Evolutionary conservation across 2,329 filamentous ascomycete genomes (phyloP).

Genomic region (Trichoderma hamatum): DNA sequence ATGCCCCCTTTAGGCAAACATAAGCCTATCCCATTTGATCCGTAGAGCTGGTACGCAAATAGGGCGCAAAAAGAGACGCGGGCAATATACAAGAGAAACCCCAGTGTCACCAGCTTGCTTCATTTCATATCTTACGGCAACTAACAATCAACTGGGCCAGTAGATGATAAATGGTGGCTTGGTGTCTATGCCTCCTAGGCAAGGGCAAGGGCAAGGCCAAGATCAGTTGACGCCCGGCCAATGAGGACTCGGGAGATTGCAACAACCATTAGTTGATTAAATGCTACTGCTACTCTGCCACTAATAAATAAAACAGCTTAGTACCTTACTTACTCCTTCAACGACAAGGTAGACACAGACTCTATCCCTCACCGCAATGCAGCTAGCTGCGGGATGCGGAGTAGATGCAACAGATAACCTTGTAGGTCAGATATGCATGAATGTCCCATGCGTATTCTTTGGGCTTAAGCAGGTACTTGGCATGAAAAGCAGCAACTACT

Average conservation of each 20-base stretch:
- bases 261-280: not conserved
- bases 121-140: not conserved
- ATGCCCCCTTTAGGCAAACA: slow-evolving; percentile 15
- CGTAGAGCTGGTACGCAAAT: not conserved
- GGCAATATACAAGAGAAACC: not conserved
- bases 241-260: not conserved
- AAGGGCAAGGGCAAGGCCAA: not conserved
- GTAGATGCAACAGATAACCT: not conserved
- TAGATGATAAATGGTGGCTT: not conserved
- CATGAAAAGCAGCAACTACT: not conserved
- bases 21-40: not conserved
- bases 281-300: not conserved
- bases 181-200: not conserved
- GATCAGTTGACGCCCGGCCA: not conserved
- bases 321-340: not conserved
- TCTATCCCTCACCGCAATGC: not conserved
- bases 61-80: not conserved
- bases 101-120: not conserved
- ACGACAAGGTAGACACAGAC: not conserved
- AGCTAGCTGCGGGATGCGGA: not conserved
- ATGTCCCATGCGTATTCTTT: not conserved
- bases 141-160: not conserved
- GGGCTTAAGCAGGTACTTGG: not conserved
- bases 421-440: not conserved
- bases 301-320: not conserved